Percentiles rank a stretch among this genome's conserved stretches.
Evolutionary conservation across 345 rosid species (phyloP).

Genomic region (Limnanthes douglasii): DNA sequence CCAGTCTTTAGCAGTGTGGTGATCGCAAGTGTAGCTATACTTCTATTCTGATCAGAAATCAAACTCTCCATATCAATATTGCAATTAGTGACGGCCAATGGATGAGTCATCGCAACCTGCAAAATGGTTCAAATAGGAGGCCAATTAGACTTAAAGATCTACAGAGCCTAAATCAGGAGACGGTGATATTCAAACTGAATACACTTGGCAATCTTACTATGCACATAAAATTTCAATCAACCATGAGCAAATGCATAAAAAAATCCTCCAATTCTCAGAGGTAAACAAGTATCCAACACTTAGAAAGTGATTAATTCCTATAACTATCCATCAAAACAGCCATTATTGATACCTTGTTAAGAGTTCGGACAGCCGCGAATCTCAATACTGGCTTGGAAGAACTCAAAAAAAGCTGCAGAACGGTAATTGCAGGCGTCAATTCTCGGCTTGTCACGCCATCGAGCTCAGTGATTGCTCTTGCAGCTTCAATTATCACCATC

Average conservation of each 20-base stretch:
- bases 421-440: constrained; percentile 95
- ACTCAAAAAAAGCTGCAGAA: constrained; percentile 92
- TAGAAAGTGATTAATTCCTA: too few relatives aligned
- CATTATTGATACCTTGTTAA: constrained; percentile 52
- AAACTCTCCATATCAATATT: constrained; percentile 98
- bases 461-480: constrained; percentile 98
- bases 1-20: constrained; percentile 97
- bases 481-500: constrained; percentile 98
- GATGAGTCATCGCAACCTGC: constrained; percentile 99
- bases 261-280: too few relatives aligned
- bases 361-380: constrained; percentile 97
- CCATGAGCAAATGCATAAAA: too few relatives aligned
- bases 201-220: too few relatives aligned
- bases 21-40: constrained; percentile 97
- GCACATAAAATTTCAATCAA: too few relatives aligned
- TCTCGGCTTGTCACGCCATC: constrained; percentile 86
- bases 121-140: background rate
- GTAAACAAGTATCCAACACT: too few relatives aligned
- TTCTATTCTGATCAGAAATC: constrained; percentile 96
- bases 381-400: constrained; percentile 94
- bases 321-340: too few relatives aligned
- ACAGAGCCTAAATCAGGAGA: too few relatives aligned
- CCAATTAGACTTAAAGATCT: too few relatives aligned
- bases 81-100: constrained; percentile 98
- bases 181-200: too few relatives aligned